Evolutionary conservation across 257 asterid species (phyloP), one percentile per base, ranked within the genome.

Genomic region (Nemophila menziesii): DNA sequence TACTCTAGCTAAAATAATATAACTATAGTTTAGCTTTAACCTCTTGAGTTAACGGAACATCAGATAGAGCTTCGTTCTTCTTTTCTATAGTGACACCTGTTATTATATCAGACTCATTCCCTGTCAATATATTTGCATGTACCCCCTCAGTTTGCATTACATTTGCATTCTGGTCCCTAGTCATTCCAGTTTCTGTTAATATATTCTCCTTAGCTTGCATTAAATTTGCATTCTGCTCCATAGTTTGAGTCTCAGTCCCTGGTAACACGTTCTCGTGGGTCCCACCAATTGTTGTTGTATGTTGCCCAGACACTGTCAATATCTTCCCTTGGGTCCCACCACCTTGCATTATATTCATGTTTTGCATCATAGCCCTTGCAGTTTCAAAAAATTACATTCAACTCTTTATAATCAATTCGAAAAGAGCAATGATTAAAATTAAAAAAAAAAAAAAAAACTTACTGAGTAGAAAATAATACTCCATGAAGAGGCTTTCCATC

Each of bases 401-500:
- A 61, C 63, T 59, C 58, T 17, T 5, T 52, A 39, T 59, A 57
- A 16, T 61, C 29, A 46, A 4, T 39, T 29, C 22, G 20, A 45
- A 19, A 19, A 26, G 16, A 51, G 47, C 53, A 27, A 42, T 49
- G 20, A 15, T 42, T 5, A 38, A 46, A 4, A 46, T 29, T 23
- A 18, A 45, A 19, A 19, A 26, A n/a, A 43, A 14, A 50, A 13
- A 46, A 11, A 17, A 39, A 60, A 26, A 40, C 54, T 64, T 56
- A 81, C 94, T 78, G 66, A 39, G 37, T 67, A 46, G 89, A 73
- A 70, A 90, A 79, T 34, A 90, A 22, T 33, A 90, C 57, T 52
- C 99, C 99, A 49, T 77, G 84, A 49, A 90, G 86, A 56, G 68
- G 79, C 70, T 63, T 78, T 48, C 96, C 99, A 60, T 82, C 93